A percentile compares a stretch with the other conserved stretches of the same genome.
Evolutionary conservation across 2,329 filamentous ascomycete species (phyloP).

Genomic region (Trematosphaeria pertusa): DNA sequence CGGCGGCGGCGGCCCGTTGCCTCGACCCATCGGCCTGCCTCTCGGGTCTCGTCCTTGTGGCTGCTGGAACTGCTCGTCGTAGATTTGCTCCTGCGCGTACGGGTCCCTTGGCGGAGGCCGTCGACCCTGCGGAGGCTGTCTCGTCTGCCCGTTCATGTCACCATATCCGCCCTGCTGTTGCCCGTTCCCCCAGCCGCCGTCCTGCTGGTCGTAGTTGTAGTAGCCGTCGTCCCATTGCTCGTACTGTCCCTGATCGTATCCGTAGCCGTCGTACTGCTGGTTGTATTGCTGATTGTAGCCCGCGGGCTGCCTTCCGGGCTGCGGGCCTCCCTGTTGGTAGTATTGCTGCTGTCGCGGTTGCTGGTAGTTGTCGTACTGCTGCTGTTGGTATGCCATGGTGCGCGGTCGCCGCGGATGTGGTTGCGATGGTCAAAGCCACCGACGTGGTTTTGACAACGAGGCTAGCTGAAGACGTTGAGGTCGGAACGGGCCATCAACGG

Average conservation of each 20-base stretch:
- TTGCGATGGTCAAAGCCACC: conserved; percentile 22
- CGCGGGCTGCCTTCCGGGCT: conserved; percentile 33
- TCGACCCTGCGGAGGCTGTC: conserved; percentile 16
- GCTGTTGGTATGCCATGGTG: conserved; percentile 51
- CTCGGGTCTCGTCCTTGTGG: conserved; percentile 37
- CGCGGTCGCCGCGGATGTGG: conserved; percentile 17
- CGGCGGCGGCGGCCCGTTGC: conserved; percentile 27
- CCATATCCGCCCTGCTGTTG: conserved; percentile 33
- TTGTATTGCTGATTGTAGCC: conserved; percentile 39
- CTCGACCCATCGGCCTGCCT: conserved; percentile 31
- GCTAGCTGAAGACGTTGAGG: conserved; percentile 21
- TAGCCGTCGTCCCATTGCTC: conserved; percentile 46
- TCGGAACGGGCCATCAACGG: conserved; percentile 30
- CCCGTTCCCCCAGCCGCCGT: conserved; percentile 33
- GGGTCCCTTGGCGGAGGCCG: conserved; percentile 26
- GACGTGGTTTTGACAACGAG: conserved; percentile 22
- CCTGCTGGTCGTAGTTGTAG: conserved; percentile 42
- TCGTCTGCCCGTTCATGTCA: conserved; percentile 26
- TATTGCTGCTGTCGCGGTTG: conserved; percentile 44
- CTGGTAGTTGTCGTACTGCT: conserved; percentile 43
- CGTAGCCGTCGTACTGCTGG: conserved; percentile 42
- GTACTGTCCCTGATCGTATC: conserved; percentile 42
- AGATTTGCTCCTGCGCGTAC: conserved; percentile 35
- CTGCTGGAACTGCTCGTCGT: conserved; percentile 34
- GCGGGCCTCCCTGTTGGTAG: conserved; percentile 33